Percentiles rank a stretch among this genome's conserved stretches.
Conservation (phyloP, 23 red algal genomes). For the Gracilaria vermiculophylla region DNA sequence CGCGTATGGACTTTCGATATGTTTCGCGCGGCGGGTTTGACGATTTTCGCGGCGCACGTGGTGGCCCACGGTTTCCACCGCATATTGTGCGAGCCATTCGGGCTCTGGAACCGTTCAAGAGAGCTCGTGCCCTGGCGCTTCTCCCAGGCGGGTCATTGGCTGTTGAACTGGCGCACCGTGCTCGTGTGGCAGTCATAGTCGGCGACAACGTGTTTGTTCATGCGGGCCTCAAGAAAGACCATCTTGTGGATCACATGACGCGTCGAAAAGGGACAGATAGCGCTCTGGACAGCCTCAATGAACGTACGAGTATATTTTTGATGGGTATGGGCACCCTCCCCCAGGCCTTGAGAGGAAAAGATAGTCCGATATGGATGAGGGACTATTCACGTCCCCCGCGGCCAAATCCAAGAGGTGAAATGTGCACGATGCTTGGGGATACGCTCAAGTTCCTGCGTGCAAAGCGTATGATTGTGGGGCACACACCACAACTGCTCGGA, state of each 20-base stretch:
- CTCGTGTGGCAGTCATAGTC: conserved; percentile 68
- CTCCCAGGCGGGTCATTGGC: conserved; percentile 64
- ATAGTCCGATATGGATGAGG: conserved; percentile 94
- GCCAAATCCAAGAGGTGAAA: conserved; percentile 5
- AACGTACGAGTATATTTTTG: conserved; percentile 46
- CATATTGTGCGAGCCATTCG: conserved; percentile 31
- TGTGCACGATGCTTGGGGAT: conserved; percentile 68
- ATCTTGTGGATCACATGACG: conserved; percentile 59
- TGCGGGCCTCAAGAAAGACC: conserved; percentile 78
- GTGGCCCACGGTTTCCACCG: not conserved
- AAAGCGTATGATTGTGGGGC: conserved; percentile 95
- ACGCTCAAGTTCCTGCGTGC: conserved; percentile 76
- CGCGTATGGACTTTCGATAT: conserved; percentile 92
- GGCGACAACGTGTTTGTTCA: conserved; percentile 98
- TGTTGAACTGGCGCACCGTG: conserved; percentile 60
- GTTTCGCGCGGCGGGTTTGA: conserved; percentile 88
- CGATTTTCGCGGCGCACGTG: conserved; percentile 49
- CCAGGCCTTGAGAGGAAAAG: conserved; percentile 58
- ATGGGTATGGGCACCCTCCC: conserved; percentile 76
- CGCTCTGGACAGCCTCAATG: conserved; percentile 50
- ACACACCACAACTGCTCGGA: conserved; percentile 80
- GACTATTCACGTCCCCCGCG: conserved; percentile 76
- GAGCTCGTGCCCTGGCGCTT: conserved; percentile 41
- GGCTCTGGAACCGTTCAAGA: conserved; percentile 21
- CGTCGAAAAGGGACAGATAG: not conserved